These are phyloP conservation scores for Microcos paniculata DNA, from an alignment of 345 rosid genomes.

Conservation along the genomic window DNA sequence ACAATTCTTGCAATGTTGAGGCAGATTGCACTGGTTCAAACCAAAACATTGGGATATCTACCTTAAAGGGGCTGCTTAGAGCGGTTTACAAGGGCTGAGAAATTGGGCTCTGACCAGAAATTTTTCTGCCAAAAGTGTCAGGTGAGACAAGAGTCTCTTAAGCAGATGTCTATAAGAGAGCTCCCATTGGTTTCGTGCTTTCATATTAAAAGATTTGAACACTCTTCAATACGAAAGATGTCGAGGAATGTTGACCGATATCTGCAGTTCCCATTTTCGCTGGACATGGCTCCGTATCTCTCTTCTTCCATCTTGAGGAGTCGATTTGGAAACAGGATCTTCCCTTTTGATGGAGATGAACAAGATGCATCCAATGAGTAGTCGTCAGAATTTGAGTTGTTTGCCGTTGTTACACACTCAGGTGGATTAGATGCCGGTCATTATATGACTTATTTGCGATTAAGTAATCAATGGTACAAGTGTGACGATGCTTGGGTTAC, in stretches of 20 bases:
- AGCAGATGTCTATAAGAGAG: conserved; percentile 72
- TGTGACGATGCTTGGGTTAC: conserved; percentile 76
- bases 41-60: conserved; percentile 43
- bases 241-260: conserved; percentile 63
- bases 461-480: conserved; percentile 65
- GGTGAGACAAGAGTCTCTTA: conserved; percentile 66
- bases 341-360: conserved; percentile 59
- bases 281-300: conserved; percentile 63
- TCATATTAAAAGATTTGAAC: conserved; percentile 70
- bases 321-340: conserved; percentile 55
- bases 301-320: conserved; percentile 62
- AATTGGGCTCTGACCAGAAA: conserved; percentile 67
- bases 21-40: conserved; percentile 35
- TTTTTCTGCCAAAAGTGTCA: conserved; percentile 72
- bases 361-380: conserved; percentile 41
- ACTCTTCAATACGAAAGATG: conserved; percentile 55
- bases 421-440: conserved; percentile 67
- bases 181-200: conserved; percentile 70
- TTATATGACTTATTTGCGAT: conserved; percentile 55
- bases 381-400: conserved; percentile 61
- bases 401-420: conserved; percentile 62
- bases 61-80: conserved; percentile 59
- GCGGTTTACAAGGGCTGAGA: conserved; percentile 62
- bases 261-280: conserved; percentile 57
- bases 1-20: conserved; percentile 47